Evolutionary conservation across 176 grass and related monocot genomes (phyloP).

Genomic region (Eleusine coracana): DNA sequence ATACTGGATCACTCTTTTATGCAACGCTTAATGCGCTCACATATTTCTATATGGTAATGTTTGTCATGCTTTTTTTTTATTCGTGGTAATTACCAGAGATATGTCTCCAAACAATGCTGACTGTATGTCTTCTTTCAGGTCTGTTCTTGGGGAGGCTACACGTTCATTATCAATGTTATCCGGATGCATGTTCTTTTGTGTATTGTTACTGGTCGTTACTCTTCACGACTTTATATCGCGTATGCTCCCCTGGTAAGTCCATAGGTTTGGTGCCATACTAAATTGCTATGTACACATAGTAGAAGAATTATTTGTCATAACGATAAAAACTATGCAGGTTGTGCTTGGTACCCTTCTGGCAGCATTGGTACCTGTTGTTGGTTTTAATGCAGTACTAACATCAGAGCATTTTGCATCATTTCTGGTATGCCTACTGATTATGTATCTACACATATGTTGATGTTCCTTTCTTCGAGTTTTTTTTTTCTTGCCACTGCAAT

Average conservation of each 20-base stretch:
- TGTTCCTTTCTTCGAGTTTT: too few species aligned
- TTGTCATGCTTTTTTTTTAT: conserved; percentile 16
- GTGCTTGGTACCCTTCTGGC: conserved; percentile 95
- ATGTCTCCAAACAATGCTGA: background rate
- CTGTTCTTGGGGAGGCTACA: conserved; percentile 99
- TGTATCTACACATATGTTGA: too few species aligned
- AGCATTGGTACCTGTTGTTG: conserved; percentile 95
- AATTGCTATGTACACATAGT: background rate
- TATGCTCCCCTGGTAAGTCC: conserved; percentile 98
- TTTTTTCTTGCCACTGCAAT: background rate
- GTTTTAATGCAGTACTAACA: conserved; percentile 98
- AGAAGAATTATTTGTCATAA: background rate
- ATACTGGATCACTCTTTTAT: conserved; percentile 98
- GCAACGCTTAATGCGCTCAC: conserved; percentile 91
- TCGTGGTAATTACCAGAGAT: background rate
- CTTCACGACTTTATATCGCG: conserved; percentile 90
- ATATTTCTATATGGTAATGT: conserved; percentile 98
- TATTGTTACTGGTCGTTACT: conserved; percentile 96
- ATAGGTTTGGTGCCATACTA: background rate
- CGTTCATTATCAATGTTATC: conserved; percentile 99
- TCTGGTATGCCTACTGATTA: conserved; percentile 50
- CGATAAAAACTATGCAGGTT: conserved; percentile 56
- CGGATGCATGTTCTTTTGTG: conserved; percentile 97
- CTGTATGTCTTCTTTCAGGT: conserved; percentile 25
- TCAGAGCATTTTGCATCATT: conserved; percentile 99